Conservation (phyloP, 371 early-diverging fungal genomes). For the Chytridiales sp. region DNA sequence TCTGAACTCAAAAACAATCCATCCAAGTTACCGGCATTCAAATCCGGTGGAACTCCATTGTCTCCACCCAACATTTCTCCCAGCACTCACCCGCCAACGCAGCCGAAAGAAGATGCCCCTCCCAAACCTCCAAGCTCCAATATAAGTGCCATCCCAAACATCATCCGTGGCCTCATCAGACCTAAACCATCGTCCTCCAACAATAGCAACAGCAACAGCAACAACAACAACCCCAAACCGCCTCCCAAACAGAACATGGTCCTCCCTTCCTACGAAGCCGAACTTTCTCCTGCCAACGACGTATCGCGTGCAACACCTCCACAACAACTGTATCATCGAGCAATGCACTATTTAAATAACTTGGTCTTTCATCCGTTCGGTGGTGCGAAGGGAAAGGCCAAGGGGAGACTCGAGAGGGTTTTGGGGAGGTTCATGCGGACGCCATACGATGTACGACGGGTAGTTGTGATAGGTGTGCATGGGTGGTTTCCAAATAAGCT, state of each 20-base stretch:
- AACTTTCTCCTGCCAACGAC: conserved; percentile 32
- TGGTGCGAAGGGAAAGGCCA: neutral
- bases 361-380: conserved; percentile 2
- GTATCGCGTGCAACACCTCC: conserved; percentile 27
- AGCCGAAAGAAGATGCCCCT: too few species aligned
- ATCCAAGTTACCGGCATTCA: too few species aligned
- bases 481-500: conserved; percentile 81
- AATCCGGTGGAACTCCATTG: too few species aligned
- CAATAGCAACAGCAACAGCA: too few species aligned
- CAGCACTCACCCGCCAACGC: too few species aligned
- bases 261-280: conserved; percentile 35
- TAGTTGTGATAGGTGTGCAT: conserved; percentile 61
- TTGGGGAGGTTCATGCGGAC: conserved; percentile 28
- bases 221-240: too few species aligned
- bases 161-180: too few species aligned
- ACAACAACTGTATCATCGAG: conserved; percentile 17
- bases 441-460: conserved; percentile 26
- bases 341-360: conserved; percentile 19
- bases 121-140: too few species aligned
- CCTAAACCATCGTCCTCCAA: too few species aligned
- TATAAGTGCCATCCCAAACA: too few species aligned
- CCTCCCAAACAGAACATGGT: conserved; percentile 34
- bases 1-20: too few species aligned
- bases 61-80: too few species aligned
- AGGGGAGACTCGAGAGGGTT: conserved; percentile 13